Conservation (phyloP, 495 filamentous ascomycete genomes). For the Trichoderma reesei region DNA sequence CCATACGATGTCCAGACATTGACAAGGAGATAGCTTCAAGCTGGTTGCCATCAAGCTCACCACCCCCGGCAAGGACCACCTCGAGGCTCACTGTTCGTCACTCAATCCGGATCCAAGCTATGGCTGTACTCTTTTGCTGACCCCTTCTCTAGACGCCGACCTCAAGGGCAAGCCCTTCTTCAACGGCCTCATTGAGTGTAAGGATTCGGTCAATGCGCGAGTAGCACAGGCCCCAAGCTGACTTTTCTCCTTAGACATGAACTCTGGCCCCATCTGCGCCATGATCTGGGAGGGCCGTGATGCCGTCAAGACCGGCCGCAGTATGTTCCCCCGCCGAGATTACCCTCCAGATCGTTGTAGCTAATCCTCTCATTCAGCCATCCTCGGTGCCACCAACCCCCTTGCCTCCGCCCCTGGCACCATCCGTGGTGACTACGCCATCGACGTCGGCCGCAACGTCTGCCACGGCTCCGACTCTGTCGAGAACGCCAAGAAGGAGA, state of each 20-base stretch:
- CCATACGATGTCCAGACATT: not conserved
- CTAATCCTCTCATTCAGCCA: conserved; percentile 37
- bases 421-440: conserved; percentile 66
- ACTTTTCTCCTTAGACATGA: conserved; percentile 63
- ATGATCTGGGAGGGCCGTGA: conserved; percentile 99
- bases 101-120: conserved; percentile 10
- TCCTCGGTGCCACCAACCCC: conserved; percentile 98
- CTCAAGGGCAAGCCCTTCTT: conserved; percentile 93
- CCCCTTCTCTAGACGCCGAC: conserved; percentile 53
- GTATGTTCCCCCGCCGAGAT: conserved; percentile 36
- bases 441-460: conserved; percentile 92
- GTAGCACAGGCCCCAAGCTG: conserved; percentile 13
- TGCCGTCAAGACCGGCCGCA: conserved; percentile 93
- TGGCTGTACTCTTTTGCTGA: conserved; percentile 21
- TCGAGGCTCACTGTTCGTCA: conserved; percentile 83
- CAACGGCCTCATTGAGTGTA: conserved; percentile 81
- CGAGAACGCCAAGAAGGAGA: conserved; percentile 99
- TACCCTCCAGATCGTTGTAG: not conserved
- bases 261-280: conserved; percentile 89
- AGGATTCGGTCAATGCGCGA: conserved; percentile 8
- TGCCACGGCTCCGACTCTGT: conserved; percentile 98
- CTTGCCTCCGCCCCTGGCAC: conserved; percentile 86
- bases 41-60: conserved; percentile 93
- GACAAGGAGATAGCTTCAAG: conserved; percentile 61
- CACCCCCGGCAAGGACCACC: conserved; percentile 78